Evolutionary conservation across 2,329 filamentous ascomycete species (phyloP).

Genomic region (Cytospora mali): DNA sequence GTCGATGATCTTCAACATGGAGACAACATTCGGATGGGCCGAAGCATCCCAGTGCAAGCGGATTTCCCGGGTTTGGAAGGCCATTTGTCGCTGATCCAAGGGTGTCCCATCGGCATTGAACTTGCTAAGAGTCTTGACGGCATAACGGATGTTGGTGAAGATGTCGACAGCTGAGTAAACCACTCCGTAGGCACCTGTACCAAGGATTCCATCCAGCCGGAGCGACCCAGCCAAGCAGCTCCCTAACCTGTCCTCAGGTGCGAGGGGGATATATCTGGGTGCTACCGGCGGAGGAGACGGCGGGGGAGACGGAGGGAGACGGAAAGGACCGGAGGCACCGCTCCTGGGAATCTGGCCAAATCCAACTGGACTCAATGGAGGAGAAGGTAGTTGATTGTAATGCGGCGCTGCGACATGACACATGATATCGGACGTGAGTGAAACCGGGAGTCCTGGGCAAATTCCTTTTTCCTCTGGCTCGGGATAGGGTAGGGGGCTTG

Average conservation of each 20-base stretch:
- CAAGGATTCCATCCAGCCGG: slow-evolving; percentile 81
- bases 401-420: slow-evolving; percentile 19
- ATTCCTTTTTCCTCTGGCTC: slow-evolving; percentile 12
- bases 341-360: slow-evolving; percentile 17
- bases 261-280: slow-evolving; percentile 56
- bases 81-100: slow-evolving; percentile 81
- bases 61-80: slow-evolving; percentile 93
- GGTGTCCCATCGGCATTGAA: slow-evolving; percentile 69
- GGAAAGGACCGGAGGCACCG: slow-evolving; percentile 9
- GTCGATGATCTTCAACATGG: slow-evolving; percentile 91
- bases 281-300: slow-evolving; percentile 31
- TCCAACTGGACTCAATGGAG: slow-evolving; percentile 20
- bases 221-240: slow-evolving; percentile 80
- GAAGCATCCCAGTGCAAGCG: slow-evolving; percentile 87
- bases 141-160: slow-evolving; percentile 79
- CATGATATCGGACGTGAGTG: slow-evolving; percentile 12
- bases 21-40: slow-evolving; percentile 89
- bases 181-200: slow-evolving; percentile 93
- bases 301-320: slow-evolving; percentile 10
- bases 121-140: slow-evolving; percentile 97
- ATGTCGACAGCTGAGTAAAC: slow-evolving; percentile 90
- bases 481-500: slow-evolving; percentile 10
- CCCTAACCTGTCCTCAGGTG: slow-evolving; percentile 85
- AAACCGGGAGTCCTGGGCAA: slow-evolving; percentile 10
- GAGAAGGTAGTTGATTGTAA: slow-evolving; percentile 16